These are phyloP conservation scores for Sphaerulina populicola DNA, from an alignment of 2,329 filamentous ascomycete species.

Conservation along the genomic window DNA sequence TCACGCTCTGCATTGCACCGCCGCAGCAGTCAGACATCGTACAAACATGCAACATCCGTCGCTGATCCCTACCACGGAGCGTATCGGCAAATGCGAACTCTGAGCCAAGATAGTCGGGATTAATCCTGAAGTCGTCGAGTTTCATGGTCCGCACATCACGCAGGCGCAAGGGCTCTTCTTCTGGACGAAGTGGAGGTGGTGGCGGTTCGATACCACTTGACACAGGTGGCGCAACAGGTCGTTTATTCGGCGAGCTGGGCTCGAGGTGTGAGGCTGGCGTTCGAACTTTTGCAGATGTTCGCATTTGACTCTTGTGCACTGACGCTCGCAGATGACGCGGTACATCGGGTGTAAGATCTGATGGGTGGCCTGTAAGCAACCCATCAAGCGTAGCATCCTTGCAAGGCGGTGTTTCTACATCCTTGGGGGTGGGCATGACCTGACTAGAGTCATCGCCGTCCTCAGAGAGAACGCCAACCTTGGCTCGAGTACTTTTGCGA, in stretches of 20 bases:
- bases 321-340: not conserved
- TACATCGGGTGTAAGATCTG: constrained; percentile 12
- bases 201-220: constrained; percentile 14
- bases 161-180: constrained; percentile 47
- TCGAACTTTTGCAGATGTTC: constrained; percentile 3
- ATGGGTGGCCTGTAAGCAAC: constrained; percentile 19
- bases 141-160: constrained; percentile 51
- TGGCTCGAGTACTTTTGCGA: constrained; percentile 15
- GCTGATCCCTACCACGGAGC: constrained; percentile 60
- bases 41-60: constrained; percentile 65
- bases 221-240: not conserved
- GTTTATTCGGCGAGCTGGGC: constrained; percentile 7
- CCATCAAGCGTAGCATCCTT: constrained; percentile 19
- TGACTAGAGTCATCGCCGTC: constrained; percentile 24
- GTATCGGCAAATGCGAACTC: constrained; percentile 68
- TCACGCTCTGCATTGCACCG: constrained; percentile 59
- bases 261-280: constrained; percentile 8
- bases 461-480: constrained; percentile 26
- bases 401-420: not conserved
- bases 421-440: constrained; percentile 6
- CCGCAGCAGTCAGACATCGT: constrained; percentile 70
- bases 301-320: not conserved
- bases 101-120: constrained; percentile 63
- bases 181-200: constrained; percentile 23
- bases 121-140: constrained; percentile 72